A percentile compares a stretch with the other conserved stretches of the same genome.
Evolutionary conservation across 768 basidiomycete genomes (phyloP).

Genomic region (Kwoniella dejecticola): DNA sequence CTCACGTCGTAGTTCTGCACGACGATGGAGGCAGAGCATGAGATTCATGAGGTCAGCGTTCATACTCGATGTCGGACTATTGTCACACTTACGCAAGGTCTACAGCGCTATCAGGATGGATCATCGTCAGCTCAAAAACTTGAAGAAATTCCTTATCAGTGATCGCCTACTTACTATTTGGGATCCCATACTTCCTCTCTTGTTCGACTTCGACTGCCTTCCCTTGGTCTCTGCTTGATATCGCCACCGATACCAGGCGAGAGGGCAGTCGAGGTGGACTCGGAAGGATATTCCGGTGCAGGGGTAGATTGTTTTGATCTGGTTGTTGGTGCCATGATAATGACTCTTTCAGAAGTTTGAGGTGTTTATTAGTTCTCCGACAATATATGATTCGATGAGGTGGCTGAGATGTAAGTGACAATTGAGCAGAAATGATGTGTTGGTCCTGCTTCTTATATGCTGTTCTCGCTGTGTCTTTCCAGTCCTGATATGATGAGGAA

Average conservation of each 20-base stretch:
- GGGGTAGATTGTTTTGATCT: slow-evolving; percentile 41
- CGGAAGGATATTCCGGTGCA: slow-evolving; percentile 20
- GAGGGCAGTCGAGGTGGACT: slow-evolving; percentile 21
- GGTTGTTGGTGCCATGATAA: slow-evolving; percentile 36
- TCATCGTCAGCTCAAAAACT: background rate
- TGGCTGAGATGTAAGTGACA: too few relatives aligned
- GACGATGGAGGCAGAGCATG: background rate
- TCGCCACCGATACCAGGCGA: slow-evolving; percentile 14
- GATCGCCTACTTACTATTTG: slow-evolving; percentile 46
- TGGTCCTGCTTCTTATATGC: too few relatives aligned
- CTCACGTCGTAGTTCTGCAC: slow-evolving; percentile 42
- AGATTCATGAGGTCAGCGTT: background rate
- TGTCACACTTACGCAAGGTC: slow-evolving; percentile 47
- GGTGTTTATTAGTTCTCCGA: background rate
- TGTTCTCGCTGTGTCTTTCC: too few relatives aligned
- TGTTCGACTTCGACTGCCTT: slow-evolving; percentile 40
- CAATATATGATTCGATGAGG: too few relatives aligned
- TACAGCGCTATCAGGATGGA: slow-evolving; percentile 37
- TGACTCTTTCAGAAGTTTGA: background rate
- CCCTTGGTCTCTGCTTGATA: slow-evolving; percentile 29
- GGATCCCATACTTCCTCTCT: slow-evolving; percentile 53
- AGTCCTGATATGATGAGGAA: too few relatives aligned
- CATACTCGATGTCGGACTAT: background rate
- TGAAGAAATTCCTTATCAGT: background rate
- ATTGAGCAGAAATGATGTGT: too few relatives aligned